A percentile compares a stretch with the other conserved stretches of the same genome.
These are phyloP conservation scores for Coprinopsis marcescibilis DNA, from an alignment of 768 basidiomycete genomes.

Conservation along the genomic window DNA sequence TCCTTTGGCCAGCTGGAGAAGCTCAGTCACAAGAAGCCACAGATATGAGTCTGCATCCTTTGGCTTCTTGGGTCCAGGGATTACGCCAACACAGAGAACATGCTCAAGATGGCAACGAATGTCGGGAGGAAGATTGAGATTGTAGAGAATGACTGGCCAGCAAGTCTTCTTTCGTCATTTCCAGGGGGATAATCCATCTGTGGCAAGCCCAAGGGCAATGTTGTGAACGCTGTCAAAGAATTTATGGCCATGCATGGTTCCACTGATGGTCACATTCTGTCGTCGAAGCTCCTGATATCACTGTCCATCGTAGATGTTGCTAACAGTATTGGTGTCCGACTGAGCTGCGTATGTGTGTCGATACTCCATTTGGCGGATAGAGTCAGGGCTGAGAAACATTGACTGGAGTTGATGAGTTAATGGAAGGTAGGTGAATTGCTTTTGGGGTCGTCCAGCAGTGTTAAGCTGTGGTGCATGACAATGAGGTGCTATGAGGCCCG, in stretches of 20 bases:
- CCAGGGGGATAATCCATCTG: slow-evolving; percentile 38
- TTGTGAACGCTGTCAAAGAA: slow-evolving; percentile 35
- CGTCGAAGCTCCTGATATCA: slow-evolving; percentile 23
- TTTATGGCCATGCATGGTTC: slow-evolving; percentile 14
- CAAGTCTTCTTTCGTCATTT: slow-evolving; percentile 25
- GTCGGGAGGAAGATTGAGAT: slow-evolving; percentile 28
- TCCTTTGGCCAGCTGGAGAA: slow-evolving; percentile 28
- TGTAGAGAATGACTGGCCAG: slow-evolving; percentile 38
- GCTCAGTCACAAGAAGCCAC: slow-evolving; percentile 34
- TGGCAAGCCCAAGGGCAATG: slow-evolving; percentile 36
- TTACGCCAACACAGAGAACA: slow-evolving; percentile 34
- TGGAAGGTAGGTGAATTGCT: slow-evolving; percentile 31
- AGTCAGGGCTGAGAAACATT: slow-evolving; percentile 16
- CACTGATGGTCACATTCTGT: slow-evolving; percentile 17
- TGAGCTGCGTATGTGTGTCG: slow-evolving; percentile 17
- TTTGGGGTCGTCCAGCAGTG: slow-evolving; percentile 17
- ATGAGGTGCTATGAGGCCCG: slow-evolving; percentile 23
- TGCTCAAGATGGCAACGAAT: slow-evolving; percentile 28
- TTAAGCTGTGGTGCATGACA: slow-evolving; percentile 20
- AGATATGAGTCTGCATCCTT: slow-evolving; percentile 40
- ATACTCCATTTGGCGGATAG: slow-evolving; percentile 21
- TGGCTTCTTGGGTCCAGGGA: slow-evolving; percentile 41
- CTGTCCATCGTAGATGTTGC: slow-evolving; percentile 31
- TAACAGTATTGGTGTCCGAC: slow-evolving; percentile 13
- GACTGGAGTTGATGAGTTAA: slow-evolving; percentile 21